Evolutionary conservation across 805 yeast species (phyloP), one percentile per base, ranked within the genome.

Genomic region (Clavispora phyllophila): DNA sequence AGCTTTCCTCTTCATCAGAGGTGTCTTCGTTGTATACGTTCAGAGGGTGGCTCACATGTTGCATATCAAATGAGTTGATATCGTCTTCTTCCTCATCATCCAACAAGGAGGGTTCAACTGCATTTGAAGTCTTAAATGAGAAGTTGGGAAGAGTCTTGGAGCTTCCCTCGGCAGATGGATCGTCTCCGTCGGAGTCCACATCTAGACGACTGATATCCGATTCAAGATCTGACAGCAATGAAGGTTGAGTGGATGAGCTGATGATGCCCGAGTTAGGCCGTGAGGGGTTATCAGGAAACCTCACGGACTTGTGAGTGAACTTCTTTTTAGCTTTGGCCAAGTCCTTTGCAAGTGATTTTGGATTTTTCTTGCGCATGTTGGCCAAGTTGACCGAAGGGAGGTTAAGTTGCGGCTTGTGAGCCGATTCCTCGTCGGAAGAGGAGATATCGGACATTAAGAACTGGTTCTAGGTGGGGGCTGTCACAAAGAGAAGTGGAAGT

Each of bases 331-430:
- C 52, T 39, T 54, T 53, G 20, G 48, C 50, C 29, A 51, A 40
- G 40, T 53, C 48, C 25, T 46, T 47, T 39, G 50, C 43, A 22
- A 39, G 45, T 25, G 34, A 45, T 19, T 43, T 47, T 24, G 44
- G 44, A 14, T 48, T 49, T 10, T 51, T 49, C 37, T 45, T 42
- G 33, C 55, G 53, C 37, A 44, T 62, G 37, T 57, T 52, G 32
- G 63, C 66, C 26, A 64, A 48, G 48, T 61, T 51, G 31, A 67
- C 48, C 14, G 55, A 55, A 12, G 72, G 70, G 35, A 67, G 51
- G 28, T 58, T 57, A 43, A 67, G 51, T 42, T 57, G 50, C 19
- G 70, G 55, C 33, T 15, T 29, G 37, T 50, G 53, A 37, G 47
- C 46, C 22, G 43, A 41, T 25, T 60, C 69, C 15, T 65, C 70